Evolutionary conservation across 129 eudicot species (phyloP).

Genomic region (Calendula officinalis): DNA sequence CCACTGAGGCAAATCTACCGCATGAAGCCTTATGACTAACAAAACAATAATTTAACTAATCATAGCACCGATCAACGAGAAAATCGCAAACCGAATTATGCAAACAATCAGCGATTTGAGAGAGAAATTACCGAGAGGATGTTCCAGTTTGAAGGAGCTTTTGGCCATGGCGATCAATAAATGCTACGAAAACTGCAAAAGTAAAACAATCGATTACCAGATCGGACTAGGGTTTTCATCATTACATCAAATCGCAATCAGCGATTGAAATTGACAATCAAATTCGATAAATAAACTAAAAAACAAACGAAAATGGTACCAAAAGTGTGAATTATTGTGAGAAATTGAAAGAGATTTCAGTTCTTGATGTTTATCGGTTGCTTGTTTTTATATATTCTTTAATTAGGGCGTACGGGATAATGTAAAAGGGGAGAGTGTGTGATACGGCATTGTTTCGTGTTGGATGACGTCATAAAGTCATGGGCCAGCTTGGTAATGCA

Average conservation of each 20-base stretch:
- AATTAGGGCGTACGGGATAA: neutral
- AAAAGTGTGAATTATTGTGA: neutral
- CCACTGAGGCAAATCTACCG: too few relatives aligned
- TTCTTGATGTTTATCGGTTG: conserved; percentile 12
- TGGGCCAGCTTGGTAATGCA: neutral
- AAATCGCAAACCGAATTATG: too few relatives aligned
- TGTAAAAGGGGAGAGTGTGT: neutral
- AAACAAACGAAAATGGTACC: neutral
- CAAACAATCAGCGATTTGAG: too few relatives aligned
- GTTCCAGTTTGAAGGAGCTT: conserved; percentile 82
- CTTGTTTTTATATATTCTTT: conserved; percentile 8
- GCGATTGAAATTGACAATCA: neutral
- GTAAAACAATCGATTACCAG: neutral
- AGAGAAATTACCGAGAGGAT: conserved; percentile 61
- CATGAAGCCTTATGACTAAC: too few relatives aligned
- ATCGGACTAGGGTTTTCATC: conserved; percentile 26
- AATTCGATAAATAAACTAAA: neutral
- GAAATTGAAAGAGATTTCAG: conserved; percentile 8
- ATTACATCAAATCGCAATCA: conserved; percentile 1
- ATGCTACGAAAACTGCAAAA: conserved; percentile 12
- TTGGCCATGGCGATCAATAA: conserved; percentile 53
- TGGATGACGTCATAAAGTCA: neutral
- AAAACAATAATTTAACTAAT: too few relatives aligned
- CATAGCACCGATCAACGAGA: too few relatives aligned
- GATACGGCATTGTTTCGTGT: conserved; percentile 8